Base-by-base conservation (phyloP, 83 land plant genomes). In the Picea engelmannii region DNA sequence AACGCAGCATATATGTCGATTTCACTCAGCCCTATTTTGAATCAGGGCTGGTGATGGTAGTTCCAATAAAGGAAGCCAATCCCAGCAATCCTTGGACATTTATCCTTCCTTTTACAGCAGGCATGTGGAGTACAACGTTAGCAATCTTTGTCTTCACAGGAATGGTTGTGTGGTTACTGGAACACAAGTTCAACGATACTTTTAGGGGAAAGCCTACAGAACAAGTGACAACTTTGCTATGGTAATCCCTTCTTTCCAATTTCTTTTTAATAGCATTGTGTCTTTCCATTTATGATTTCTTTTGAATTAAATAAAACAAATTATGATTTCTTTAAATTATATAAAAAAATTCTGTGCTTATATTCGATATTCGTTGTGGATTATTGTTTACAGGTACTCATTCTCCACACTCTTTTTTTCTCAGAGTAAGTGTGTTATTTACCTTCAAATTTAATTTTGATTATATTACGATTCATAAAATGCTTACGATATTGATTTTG, bases 1-100 rank as follows among this genome's bases (percentile, higher is more conserved):
- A 87, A 44, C 79, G 95, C 0, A 62, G 91, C 35, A 38, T 82
- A 11, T 81, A 71, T 7, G 95, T 90, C 12, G 91, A 92, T 60
- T 92, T 90, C 78, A 85, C 91, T 17, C 91, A 88, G 23, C 93
- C 91, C 1, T 90, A 82, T 79, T 77, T 82, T 4, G 85, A 88
- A 13, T 90, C 93, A 3, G 91, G 91, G 4, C 69, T 91, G 27
- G 82, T 83, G 27, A 88, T 92, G 82, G 84, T 90, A 31, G 93
- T 92, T 63, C 87, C 91, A 7, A 18, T 82, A 13, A 44, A 59
- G 69, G 73, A 75, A 23, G 71, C 65, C 15, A 68, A 79, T 42
- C 21, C 81, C 42, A 84, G 79, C 66, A 82, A 87, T 82, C 81
- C 87, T 4, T 89, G 90, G 90, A 87, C 90, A 2, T 89, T 89